These are phyloP conservation scores for Trichoderma sp. DNA, from an alignment of 2,329 filamentous ascomycete species.

Conservation along the genomic window DNA sequence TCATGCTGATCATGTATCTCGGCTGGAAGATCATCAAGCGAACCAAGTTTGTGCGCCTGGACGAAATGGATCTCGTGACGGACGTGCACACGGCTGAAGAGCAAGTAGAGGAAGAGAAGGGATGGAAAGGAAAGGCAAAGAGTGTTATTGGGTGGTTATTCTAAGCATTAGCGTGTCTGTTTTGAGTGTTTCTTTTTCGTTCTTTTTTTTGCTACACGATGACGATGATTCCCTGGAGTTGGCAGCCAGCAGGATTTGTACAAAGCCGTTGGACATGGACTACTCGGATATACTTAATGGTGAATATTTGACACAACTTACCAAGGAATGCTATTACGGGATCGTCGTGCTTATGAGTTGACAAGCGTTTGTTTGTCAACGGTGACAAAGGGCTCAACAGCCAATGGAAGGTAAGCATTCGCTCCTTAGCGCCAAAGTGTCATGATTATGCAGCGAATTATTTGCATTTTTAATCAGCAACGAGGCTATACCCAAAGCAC, in stretches of 20 bases:
- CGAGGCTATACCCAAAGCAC: constrained; percentile 8
- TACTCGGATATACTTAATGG: not conserved
- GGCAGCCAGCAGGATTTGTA: constrained; percentile 11
- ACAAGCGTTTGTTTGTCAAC: not conserved
- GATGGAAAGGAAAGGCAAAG: constrained; percentile 47
- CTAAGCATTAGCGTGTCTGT: constrained; percentile 22
- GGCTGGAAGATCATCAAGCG: constrained; percentile 70
- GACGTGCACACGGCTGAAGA: constrained; percentile 54
- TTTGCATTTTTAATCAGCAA: not conserved
- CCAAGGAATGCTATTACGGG: not conserved
- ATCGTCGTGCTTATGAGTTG: not conserved
- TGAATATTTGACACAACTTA: not conserved
- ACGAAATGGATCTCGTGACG: constrained; percentile 61
- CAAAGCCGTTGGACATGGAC: constrained; percentile 6
- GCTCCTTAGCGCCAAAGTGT: not conserved
- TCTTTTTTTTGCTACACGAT: not conserved
- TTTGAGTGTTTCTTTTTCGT: not conserved
- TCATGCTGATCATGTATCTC: constrained; percentile 62
- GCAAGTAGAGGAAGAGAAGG: constrained; percentile 27
- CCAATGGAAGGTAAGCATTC: not conserved
- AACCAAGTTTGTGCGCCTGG: constrained; percentile 54
- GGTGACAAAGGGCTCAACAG: not conserved
- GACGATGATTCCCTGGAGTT: not conserved
- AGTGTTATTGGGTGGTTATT: constrained; percentile 35
- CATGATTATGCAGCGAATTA: constrained; percentile 12